Conservation (phyloP, 2,329 filamentous ascomycete species). For the Cladophialophora bantiana region DNA sequence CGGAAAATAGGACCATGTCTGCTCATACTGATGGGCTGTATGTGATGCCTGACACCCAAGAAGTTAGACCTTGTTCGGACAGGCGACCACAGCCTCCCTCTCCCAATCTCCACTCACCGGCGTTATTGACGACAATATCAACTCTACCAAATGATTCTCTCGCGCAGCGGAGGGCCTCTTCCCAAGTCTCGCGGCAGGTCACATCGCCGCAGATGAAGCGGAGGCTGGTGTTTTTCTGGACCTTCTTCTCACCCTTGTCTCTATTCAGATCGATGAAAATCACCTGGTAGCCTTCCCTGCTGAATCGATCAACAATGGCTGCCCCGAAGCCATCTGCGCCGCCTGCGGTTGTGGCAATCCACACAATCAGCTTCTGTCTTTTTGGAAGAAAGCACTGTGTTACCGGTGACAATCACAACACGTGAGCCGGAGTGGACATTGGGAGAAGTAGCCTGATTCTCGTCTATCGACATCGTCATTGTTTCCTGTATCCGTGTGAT, state of each 20-base stretch:
- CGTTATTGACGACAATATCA: conserved; percentile 38
- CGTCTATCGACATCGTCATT: too few relatives aligned
- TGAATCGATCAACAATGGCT: conserved; percentile 20
- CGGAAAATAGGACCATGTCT: not conserved
- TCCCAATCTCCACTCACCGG: conserved; percentile 16
- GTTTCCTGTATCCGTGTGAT: too few relatives aligned
- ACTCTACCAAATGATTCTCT: conserved; percentile 25
- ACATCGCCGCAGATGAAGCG: conserved; percentile 11
- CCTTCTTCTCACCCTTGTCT: conserved; percentile 14
- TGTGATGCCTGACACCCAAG: conserved; percentile 5
- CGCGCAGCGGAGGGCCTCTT: not conserved
- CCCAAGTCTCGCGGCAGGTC: conserved; percentile 8
- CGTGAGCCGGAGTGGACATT: not conserved
- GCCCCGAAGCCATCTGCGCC: conserved; percentile 17
- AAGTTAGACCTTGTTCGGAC: not conserved
- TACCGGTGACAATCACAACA: conserved; percentile 12
- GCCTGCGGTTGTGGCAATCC: not conserved
- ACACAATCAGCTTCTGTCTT: conserved; percentile 16
- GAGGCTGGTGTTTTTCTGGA: conserved; percentile 5
- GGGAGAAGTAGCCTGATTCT: too few relatives aligned
- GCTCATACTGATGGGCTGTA: conserved; percentile 7
- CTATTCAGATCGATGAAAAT: conserved; percentile 15
- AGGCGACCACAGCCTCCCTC: too few relatives aligned
- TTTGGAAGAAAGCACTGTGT: not conserved
- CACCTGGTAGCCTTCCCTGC: not conserved